Base-by-base conservation (phyloP, 768 basidiomycete genomes). In the Gymnopilus junonius region DNA sequence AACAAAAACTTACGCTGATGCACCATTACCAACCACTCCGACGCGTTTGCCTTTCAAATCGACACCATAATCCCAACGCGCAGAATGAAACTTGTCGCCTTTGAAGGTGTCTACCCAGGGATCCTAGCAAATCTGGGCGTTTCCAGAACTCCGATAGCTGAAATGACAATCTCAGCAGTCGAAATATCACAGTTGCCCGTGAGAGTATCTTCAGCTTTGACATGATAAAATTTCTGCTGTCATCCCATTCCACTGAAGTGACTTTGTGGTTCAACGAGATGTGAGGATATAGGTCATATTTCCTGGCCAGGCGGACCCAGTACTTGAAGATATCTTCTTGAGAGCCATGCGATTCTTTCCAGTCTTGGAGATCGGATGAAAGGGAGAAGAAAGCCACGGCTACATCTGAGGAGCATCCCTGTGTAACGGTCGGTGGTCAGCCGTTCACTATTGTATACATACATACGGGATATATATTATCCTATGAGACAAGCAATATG, bases 1-100 rank as follows among this genome's bases (percentile, higher is more conserved):
- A 64, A 6, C 17, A 65, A 17, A 46, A 62, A 74, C 79, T 46
- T 65, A 86, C 80, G 81, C 85, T 32, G 84, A 84, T 39, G 80
- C 79, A 1, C 84, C 87, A 64, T 85, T 87, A 8, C 87, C 88
- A 62, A 88, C 79, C 5, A 89, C 82, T 1, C 82, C 87, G 6
- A 90, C 80, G 10, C 75, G 74, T 69, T 86, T 86, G 7, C 76
- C 76, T 8, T 68, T 68, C 23, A 88, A 71, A 11, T 79, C 73
- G 4, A 80, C 73, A 8, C 73, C 73, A 1, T 71, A 57, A 29
- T 79, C 68, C 85, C 87, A 89, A 15, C 75, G 65, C 8, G 84
- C 82, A 5, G 85, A 83, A 70, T 88, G 87, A 62, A 86, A 88
- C 42, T 78, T 70, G 5, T 69, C 53, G 1, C 88, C 87, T 55